Base-by-base conservation (phyloP, 768 basidiomycete species). In the Termitomyces bulborhizus region DNA sequence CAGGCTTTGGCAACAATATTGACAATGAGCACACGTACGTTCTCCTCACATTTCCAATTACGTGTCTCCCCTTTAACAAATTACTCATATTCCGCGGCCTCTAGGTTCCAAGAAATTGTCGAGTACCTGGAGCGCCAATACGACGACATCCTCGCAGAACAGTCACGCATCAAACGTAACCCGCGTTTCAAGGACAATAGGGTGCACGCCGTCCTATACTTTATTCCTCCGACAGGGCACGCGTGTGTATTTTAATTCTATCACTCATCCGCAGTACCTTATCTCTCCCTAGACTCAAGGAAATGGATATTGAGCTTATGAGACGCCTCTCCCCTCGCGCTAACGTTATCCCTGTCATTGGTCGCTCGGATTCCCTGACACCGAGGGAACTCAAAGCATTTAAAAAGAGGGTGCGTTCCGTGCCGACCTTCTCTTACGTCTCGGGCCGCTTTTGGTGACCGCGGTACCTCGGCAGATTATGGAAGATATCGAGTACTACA, bases 251-350 rank as follows among this genome's bases (percentile, higher is more conserved):
- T 29, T 11, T 53, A 16, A 9, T 46, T 57, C 27, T 42, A n/a
- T 15, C 50, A 24, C 26, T 42, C 43, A 31, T 21, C 29, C 11
- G 51, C 37, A 26, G 11, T 13, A 6, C n/a, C 47, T 59, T 26
- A 62, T 42, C 51, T 55, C 36, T 65, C 40, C 60, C 48, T 58
- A 87, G 85, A 8, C 74, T 96, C 56, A 78, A 91, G 53, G 93
- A 96, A 71, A 90, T 96, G 78, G 93, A 96, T 68, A 91, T 96
- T 56, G 90, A 90, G 70, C 79, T 94, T 55, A 96, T 96, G 93
- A 81, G 86, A 60, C 83, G 89, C 52, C 81, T 94, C 46, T 90
- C 92, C 9, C 90, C 90, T 29, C 85, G 90, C 53, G 92, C 93
- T 70, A 96, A 96, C 68, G 92, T 96, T 64, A 96, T 96, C 62